Evolutionary conservation across 2,329 filamentous ascomycete genomes (phyloP), one percentile per base, ranked within the genome.

Genomic region (Didymella arachidicola): DNA sequence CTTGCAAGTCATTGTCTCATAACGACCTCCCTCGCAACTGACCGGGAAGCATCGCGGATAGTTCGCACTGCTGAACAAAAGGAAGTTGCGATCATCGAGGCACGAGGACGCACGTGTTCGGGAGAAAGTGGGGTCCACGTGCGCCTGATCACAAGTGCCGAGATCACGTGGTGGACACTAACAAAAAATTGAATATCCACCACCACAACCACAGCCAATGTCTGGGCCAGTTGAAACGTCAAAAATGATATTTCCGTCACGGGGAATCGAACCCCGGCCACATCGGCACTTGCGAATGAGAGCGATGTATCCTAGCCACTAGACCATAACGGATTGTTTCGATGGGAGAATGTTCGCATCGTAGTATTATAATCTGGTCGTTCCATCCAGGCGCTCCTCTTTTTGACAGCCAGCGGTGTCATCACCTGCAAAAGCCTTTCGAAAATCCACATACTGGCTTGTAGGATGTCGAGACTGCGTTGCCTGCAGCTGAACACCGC

Each of bases 271-370:
- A 53, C 39, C 51, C 52, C 39, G 52, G 30, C 38, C 42, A 29
- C 34, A 30, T 46, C 50, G 42, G 42, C 50, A 14, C 50, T 53
- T 30, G 32, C 25, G 1, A 14, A 34, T 54, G 51, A 54, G 51
- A 54, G 51, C 51, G 51, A 47, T 34, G 27, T 32, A 54, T 54
- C 51, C 51, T 47, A 54, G 51, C 51, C 51, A 54, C 51, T 53
- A 34, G 32, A 34, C 32, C 32, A 34, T 34, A 34, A 34, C 32
- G 32, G 32, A 34, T 16, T 34, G 1, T 2, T 16, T 34, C 16
- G 32, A 34, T 34, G 12, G 16, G 16, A 30, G 29, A 3, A 30
- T 30, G 2, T 11, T 30, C 8, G 11, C 7, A 11, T 30, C 3
- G 7, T 10, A 1, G 1, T 11, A 1, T 11, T 30, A 30, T 30